Percentiles rank a stretch among this genome's conserved stretches.
Conservation (phyloP, 768 basidiomycete species). For the Calocybe indica region DNA sequence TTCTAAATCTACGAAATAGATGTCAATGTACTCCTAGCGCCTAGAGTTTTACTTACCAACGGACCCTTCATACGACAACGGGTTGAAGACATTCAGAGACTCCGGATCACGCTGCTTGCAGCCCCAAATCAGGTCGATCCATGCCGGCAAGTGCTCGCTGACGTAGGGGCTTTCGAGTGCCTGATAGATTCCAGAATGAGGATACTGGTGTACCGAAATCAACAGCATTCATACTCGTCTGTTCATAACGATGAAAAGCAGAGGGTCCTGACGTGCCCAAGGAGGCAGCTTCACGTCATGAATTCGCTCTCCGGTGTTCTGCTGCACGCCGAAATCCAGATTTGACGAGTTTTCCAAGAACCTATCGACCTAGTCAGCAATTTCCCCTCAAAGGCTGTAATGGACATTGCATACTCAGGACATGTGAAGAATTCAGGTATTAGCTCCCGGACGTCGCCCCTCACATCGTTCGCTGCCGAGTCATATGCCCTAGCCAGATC, state of each 20-base stretch:
- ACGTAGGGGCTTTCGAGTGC: slow-evolving; percentile 86
- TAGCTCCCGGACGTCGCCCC: slow-evolving; percentile 91
- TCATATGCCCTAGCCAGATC: slow-evolving; percentile 77
- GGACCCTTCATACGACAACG: slow-evolving; percentile 87
- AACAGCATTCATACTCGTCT: slow-evolving; percentile 46
- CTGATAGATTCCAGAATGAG: slow-evolving; percentile 25
- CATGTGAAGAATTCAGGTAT: slow-evolving; percentile 87
- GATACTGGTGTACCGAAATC: not conserved
- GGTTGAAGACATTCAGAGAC: slow-evolving; percentile 85
- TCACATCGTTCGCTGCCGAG: slow-evolving; percentile 78
- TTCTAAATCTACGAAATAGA: slow-evolving; percentile 62
- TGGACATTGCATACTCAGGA: slow-evolving; percentile 53
- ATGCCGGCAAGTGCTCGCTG: slow-evolving; percentile 74
- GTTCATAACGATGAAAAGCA: slow-evolving; percentile 76
- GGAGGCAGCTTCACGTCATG: slow-evolving; percentile 85
- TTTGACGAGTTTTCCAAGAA: slow-evolving; percentile 79
- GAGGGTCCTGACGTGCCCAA: slow-evolving; percentile 83
- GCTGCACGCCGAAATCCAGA: slow-evolving; percentile 73
- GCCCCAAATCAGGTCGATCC: slow-evolving; percentile 96
- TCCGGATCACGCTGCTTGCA: slow-evolving; percentile 74
- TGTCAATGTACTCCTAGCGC: not conserved
- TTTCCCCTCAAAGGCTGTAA: not conserved
- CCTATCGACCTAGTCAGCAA: slow-evolving; percentile 28
- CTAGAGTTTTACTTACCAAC: slow-evolving; percentile 45
- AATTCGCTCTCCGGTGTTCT: slow-evolving; percentile 71